These are phyloP conservation scores for Cladosporium sp. DNA, from an alignment of 2,329 filamentous ascomycete species.

Conservation along the genomic window DNA sequence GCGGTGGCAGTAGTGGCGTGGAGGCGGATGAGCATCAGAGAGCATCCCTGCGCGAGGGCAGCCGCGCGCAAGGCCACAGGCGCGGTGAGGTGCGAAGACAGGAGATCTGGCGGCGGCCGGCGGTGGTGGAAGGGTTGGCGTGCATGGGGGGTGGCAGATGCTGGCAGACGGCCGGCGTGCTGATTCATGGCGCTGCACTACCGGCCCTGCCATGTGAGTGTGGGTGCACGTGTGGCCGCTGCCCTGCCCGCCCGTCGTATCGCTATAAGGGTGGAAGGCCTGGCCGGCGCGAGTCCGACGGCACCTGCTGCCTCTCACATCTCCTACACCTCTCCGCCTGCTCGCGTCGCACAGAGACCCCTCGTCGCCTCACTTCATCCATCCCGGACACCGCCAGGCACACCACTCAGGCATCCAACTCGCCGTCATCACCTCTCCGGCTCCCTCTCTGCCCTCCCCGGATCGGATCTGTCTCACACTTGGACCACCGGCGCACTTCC, in stretches of 20 bases:
- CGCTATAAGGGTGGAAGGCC: too few species aligned
- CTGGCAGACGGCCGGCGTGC: conserved; percentile 4
- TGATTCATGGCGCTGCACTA: conserved; percentile 3
- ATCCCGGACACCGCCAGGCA: not conserved
- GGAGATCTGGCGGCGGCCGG: conserved; percentile 1
- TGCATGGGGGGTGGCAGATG: not conserved
- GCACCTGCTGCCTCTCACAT: not conserved
- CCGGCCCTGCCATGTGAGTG: not conserved
- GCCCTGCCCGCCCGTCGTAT: too few species aligned
- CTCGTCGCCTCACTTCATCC: not conserved
- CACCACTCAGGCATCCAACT: not conserved
- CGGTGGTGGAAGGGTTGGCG: not conserved
- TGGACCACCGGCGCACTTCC: not conserved
- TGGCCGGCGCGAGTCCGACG: too few species aligned
- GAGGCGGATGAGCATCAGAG: not conserved
- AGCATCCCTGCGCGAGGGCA: not conserved
- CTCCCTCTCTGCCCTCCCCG: not conserved
- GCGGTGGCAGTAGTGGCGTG: conserved; percentile 2
- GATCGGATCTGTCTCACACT: conserved; percentile 3
- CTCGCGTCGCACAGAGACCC: not conserved
- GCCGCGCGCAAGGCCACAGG: not conserved
- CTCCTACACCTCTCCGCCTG: not conserved
- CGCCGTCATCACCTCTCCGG: not conserved
- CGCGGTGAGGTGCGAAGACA: not conserved
- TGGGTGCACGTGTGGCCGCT: not conserved